phyloP scores from a whole-genome alignment of 176 grass and related monocot species.

The Musa troglodytarum region DNA sequence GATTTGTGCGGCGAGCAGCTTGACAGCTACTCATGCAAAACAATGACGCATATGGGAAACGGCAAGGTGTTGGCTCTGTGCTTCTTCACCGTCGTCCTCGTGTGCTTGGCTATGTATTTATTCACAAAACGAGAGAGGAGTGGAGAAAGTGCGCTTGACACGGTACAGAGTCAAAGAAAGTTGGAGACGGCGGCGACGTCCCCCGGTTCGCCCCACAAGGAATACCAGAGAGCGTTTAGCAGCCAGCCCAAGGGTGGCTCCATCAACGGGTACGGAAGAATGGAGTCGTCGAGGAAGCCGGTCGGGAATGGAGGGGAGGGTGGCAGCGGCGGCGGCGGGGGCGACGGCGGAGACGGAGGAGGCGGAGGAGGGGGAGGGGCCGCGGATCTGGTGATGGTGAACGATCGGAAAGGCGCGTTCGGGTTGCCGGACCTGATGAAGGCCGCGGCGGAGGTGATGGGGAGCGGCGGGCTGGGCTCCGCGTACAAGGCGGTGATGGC shows the following conservation, averaged over 20 bases:
- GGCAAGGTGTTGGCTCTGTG: neutral
- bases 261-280: slow-evolving; percentile 1
- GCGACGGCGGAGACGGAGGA: slow-evolving; percentile 17
- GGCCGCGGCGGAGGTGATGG: slow-evolving; percentile 70
- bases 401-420: slow-evolving; percentile 60
- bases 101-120: neutral
- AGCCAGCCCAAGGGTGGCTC: neutral
- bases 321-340: neutral
- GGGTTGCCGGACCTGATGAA: slow-evolving; percentile 82
- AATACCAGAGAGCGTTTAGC: neutral
- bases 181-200: neutral
- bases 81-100: neutral
- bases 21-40: slow-evolving; percentile 28
- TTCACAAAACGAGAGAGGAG: neutral
- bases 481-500: slow-evolving; percentile 80
- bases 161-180: neutral
- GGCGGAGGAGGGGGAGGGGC: neutral
- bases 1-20: slow-evolving; percentile 41
- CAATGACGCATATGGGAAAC: neutral
- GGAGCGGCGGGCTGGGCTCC: slow-evolving; percentile 52
- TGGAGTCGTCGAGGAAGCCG: too few relatives aligned
- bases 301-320: too few relatives aligned
- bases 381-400: slow-evolving; percentile 60
- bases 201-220: neutral
- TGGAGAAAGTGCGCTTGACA: neutral